Conservation (phyloP, 2,329 filamentous ascomycete genomes). For the Xylaria sp. region DNA sequence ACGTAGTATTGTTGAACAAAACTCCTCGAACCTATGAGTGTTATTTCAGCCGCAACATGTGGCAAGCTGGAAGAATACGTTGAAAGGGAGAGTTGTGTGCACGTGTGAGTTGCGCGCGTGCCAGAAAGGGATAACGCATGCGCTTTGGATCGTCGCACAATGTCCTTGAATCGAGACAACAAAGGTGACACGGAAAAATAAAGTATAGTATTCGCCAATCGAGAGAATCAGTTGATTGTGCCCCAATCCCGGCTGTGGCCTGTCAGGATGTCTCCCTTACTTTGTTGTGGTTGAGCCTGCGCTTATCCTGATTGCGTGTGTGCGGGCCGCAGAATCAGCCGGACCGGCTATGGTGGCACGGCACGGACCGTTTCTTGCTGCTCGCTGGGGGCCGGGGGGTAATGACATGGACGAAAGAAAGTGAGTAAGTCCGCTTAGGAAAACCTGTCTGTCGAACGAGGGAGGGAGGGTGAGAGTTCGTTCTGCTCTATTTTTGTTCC, state of each 20-base stretch:
- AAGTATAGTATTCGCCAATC: background rate
- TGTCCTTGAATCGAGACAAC: background rate
- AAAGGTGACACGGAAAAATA: background rate
- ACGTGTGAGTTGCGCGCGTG: no score
- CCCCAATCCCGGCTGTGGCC: background rate
- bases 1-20: slow-evolving; percentile 4
- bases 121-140: background rate
- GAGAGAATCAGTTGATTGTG: slow-evolving; percentile 1
- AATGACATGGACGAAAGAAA: slow-evolving; percentile 1
- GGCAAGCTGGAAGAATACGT: background rate
- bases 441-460: background rate
- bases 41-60: slow-evolving; percentile 46
- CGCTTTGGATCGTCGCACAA: background rate
- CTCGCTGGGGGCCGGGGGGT: background rate
- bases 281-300: slow-evolving; percentile 6
- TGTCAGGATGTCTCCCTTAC: background rate
- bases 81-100: background rate
- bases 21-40: slow-evolving; percentile 45
- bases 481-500: background rate
- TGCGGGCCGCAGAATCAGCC: slow-evolving; percentile 30
- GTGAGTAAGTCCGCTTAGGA: background rate
- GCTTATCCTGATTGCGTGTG: slow-evolving; percentile 26
- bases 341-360: slow-evolving; percentile 29
- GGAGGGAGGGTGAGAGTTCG: slow-evolving; percentile 8
- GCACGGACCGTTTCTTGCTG: slow-evolving; percentile 20